These are phyloP conservation scores for Pseudogymnoascus sp. DNA, from an alignment of 2,329 filamentous ascomycete species.

Conservation along the genomic window DNA sequence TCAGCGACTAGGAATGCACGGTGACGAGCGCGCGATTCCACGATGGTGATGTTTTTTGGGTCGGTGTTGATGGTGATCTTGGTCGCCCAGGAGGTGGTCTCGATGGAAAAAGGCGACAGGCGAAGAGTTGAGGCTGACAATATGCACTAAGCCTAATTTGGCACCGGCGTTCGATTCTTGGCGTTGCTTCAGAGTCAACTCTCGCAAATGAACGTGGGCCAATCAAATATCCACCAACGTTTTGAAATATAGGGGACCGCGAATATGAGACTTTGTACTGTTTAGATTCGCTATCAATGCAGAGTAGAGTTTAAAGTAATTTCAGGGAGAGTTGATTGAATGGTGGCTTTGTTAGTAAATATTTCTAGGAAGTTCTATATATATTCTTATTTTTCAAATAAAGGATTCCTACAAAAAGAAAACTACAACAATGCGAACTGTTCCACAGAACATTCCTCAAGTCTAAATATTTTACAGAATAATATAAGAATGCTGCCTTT, in stretches of 20 bases:
- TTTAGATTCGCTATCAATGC: background rate
- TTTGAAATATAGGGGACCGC: background rate
- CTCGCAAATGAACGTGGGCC: background rate
- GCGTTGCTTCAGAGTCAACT: slow-evolving; percentile 4
- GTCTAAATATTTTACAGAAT: background rate
- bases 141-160: slow-evolving; percentile 33
- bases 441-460: background rate
- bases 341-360: background rate
- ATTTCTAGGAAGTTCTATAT: background rate
- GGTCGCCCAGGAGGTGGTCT: slow-evolving; percentile 15
- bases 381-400: background rate
- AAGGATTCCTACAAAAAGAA: background rate
- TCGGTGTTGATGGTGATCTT: slow-evolving; percentile 14
- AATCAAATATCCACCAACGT: slow-evolving; percentile 4
- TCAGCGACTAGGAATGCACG: slow-evolving; percentile 30
- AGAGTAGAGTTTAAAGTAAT: background rate
- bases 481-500: background rate
- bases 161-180: slow-evolving; percentile 17
- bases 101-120: slow-evolving; percentile 11
- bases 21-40: slow-evolving; percentile 30
- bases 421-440: background rate
- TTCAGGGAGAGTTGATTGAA: background rate
- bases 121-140: slow-evolving; percentile 28
- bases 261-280: background rate
- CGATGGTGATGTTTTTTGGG: slow-evolving; percentile 18